Evolutionary conservation across 352 stramenopile genomes (phyloP).

Genomic region (Blastocystis sp.): DNA sequence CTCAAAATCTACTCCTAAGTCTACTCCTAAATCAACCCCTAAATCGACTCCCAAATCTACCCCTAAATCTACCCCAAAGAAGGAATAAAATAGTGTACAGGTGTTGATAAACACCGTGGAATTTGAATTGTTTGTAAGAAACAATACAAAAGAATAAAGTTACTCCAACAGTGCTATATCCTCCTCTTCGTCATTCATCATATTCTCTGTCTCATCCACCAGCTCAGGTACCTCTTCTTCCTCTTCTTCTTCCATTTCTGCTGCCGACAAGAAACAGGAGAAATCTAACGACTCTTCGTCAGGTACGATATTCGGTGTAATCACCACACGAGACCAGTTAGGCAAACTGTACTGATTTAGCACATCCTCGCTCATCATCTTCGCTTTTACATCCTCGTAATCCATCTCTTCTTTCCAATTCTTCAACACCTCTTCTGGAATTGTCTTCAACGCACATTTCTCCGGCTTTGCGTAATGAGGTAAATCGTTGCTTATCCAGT

Average conservation of each 20-base stretch:
- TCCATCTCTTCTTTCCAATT: constrained; percentile 34
- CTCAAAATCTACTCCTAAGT: neutral
- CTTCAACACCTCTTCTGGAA: neutral
- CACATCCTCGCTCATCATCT: neutral
- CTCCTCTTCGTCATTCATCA: neutral
- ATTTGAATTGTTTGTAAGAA: constrained; percentile 11
- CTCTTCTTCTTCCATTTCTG: neutral
- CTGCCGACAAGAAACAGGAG: constrained; percentile 5
- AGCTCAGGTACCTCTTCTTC: neutral
- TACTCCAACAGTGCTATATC: constrained; percentile 10
- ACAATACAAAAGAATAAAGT: neutral
- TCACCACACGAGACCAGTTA: neutral
- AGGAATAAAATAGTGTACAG: neutral
- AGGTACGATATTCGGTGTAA: neutral
- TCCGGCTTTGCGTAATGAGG: constrained; percentile 22
- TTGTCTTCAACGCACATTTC: neutral
- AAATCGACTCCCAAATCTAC: neutral
- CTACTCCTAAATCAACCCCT: neutral
- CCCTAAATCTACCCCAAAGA: constrained; percentile 12
- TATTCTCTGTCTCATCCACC: neutral
- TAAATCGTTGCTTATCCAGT: neutral
- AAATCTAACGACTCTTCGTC: constrained; percentile 17
- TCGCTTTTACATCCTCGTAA: neutral
- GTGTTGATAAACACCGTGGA: constrained; percentile 43
- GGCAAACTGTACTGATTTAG: neutral